Evolutionary conservation across 805 yeast species (phyloP).

Genomic region (Schwanniomyces polymorphus): DNA sequence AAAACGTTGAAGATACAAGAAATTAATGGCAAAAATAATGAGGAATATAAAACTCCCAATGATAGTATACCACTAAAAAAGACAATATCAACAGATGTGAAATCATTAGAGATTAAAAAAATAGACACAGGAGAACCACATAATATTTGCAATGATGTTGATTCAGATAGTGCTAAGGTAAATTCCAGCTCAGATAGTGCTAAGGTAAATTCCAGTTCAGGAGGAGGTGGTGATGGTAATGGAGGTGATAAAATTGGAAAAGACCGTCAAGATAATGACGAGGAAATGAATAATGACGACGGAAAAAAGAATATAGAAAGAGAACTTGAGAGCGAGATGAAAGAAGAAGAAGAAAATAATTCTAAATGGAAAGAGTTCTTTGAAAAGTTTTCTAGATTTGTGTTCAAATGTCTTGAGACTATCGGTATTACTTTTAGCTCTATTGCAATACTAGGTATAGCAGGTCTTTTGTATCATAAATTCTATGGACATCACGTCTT

Average conservation of each 20-base stretch:
- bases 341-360: slow-evolving; percentile 13
- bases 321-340: slow-evolving; percentile 10
- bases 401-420: slow-evolving; percentile 58
- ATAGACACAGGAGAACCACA: not conserved
- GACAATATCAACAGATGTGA: slow-evolving; percentile 5
- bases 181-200: not conserved
- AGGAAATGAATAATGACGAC: slow-evolving; percentile 6
- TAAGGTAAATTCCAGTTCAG: not conserved
- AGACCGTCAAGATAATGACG: slow-evolving; percentile 9
- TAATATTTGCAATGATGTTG: not conserved
- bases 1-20: slow-evolving; percentile 15
- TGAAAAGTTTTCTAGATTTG: slow-evolving; percentile 20
- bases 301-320: slow-evolving; percentile 11
- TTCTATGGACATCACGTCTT: slow-evolving; percentile 60
- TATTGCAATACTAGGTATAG: slow-evolving; percentile 62
- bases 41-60: slow-evolving; percentile 6
- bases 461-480: slow-evolving; percentile 71
- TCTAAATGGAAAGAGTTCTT: slow-evolving; percentile 18
- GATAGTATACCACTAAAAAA: slow-evolving; percentile 10
- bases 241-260: slow-evolving; percentile 3
- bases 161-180: not conserved
- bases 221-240: slow-evolving; percentile 9
- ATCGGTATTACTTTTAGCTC: slow-evolving; percentile 72
- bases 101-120: slow-evolving; percentile 3
- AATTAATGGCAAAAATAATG: slow-evolving; percentile 7